Conservation (phyloP, 2,329 filamentous ascomycete species). For the Thelonectria olida region DNA sequence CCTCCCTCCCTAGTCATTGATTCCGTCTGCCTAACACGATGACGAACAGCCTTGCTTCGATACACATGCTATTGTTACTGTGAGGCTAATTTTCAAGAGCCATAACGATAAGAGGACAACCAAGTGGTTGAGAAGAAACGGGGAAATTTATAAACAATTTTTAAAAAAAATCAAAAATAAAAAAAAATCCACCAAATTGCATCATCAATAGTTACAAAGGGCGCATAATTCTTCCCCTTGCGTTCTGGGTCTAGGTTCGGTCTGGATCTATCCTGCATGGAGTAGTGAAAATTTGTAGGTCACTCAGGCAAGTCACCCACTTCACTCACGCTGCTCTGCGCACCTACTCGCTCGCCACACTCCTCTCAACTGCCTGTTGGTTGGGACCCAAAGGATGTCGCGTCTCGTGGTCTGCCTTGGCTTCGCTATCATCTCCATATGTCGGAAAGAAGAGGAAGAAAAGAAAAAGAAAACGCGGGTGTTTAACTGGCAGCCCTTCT, state of each 20-base stretch:
- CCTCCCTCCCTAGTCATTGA: no score
- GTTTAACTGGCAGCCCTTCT: background rate
- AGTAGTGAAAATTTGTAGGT: constrained; percentile 15
- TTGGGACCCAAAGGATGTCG: background rate
- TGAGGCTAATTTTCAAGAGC: background rate
- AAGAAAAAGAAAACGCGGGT: background rate
- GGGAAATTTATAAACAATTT: background rate
- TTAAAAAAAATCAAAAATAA: background rate
- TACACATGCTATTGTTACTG: no score
- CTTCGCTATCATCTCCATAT: background rate
- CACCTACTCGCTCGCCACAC: constrained; percentile 1
- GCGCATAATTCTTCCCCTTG: constrained; percentile 3
- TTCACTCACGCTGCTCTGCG: constrained; percentile 3
- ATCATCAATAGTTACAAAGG: background rate
- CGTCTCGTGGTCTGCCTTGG: background rate
- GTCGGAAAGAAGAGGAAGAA: background rate
- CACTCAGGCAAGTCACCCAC: background rate
- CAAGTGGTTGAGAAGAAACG: background rate
- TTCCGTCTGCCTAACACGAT: background rate
- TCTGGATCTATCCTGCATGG: constrained; percentile 3
- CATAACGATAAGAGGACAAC: background rate
- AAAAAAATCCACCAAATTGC: background rate
- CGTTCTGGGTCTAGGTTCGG: constrained; percentile 9
- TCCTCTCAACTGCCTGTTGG: no score
- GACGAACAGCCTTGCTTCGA: background rate